A percentile compares a stretch with the other conserved stretches of the same genome.
Evolutionary conservation across 2,329 filamentous ascomycete genomes (phyloP).

Genomic region (Alternaria alternata): DNA sequence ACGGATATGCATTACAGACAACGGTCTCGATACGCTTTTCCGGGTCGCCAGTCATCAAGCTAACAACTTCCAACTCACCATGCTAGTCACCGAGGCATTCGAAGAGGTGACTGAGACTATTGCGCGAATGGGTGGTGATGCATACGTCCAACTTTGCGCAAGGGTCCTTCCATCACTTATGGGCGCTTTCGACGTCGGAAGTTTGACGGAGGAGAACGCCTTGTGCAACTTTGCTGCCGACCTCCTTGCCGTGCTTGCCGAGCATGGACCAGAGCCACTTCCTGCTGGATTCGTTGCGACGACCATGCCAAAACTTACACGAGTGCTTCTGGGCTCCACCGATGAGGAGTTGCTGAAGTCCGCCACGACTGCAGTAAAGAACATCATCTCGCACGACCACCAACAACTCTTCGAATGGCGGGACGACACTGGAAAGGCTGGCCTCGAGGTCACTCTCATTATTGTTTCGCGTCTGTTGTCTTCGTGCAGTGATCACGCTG

Average conservation of each 20-base stretch:
- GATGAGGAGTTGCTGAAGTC: slow-evolving; percentile 90
- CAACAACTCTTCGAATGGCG: slow-evolving; percentile 89
- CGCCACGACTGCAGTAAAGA: slow-evolving; percentile 85
- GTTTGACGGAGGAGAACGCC: slow-evolving; percentile 82
- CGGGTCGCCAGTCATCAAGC: slow-evolving; percentile 87
- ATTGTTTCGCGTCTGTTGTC: slow-evolving; percentile 92
- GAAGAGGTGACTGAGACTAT: slow-evolving; percentile 82
- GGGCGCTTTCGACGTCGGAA: slow-evolving; percentile 87
- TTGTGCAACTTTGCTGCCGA: slow-evolving; percentile 89
- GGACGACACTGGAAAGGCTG: slow-evolving; percentile 78
- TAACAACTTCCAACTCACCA: slow-evolving; percentile 87
- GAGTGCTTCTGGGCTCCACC: slow-evolving; percentile 80
- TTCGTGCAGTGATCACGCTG: slow-evolving; percentile 84
- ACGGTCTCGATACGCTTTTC: slow-evolving; percentile 85
- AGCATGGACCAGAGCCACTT: slow-evolving; percentile 84
- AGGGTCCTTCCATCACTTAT: slow-evolving; percentile 89
- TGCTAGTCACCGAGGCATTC: slow-evolving; percentile 88
- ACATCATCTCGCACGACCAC: slow-evolving; percentile 88
- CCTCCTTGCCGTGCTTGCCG: slow-evolving; percentile 79
- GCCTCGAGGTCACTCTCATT: slow-evolving; percentile 85
- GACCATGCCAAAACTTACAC: slow-evolving; percentile 85
- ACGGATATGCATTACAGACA: slow-evolving; percentile 74
- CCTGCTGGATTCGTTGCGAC: slow-evolving; percentile 85
- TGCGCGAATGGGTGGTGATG: slow-evolving; percentile 68
- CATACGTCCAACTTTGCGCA: slow-evolving; percentile 79